Base-by-base conservation (phyloP, 2,329 filamentous ascomycete species). In the Lasiodiplodia theobromae region DNA sequence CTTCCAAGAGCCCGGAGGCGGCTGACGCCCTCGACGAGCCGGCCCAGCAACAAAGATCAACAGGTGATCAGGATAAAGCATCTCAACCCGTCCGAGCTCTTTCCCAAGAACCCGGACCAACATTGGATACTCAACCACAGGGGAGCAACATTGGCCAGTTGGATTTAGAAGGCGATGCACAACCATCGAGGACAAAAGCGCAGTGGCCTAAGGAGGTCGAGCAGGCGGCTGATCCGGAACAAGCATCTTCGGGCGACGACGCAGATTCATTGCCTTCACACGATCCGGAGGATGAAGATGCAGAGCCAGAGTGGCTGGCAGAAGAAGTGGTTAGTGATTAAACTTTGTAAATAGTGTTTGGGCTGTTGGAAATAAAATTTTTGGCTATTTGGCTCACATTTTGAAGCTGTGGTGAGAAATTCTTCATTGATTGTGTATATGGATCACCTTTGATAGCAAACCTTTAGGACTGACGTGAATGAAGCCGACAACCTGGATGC, bases 221-320 rank as follows among this genome's bases (percentile, higher is more conserved):
- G 2, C 11, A 37, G 18, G 14, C 21, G 37, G 38, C 14, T 4
- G 60, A 10, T 21, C 11, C 38, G n/a, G 28, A 57, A 16, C 23
- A 34, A 11, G 11, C 40, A 12, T 25, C 40, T 64, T 34, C 62
- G 7, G 65, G 58, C n/a, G 60, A 56, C 10, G 60, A 66, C 21
- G 40, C 68, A 0, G 84, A 82, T 0, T 88, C 86, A 5, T 74
- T 89, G 57, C 77, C 87, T 8, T 87, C 87, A 1, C 85, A 90
- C 72, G 88, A 90, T 72, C 88, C 88, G 0, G 88, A 90, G 38
- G 88, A 90, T 72, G 87, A 89, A 62, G 88, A 90, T 74, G 87
- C 87, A 2, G 87, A 90, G 71, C 88, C 88, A 3, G 87, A 90
- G 53, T 90, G 88, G 88, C 75, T 90, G 4, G 38, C 88, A 2